These are phyloP conservation scores for Penicillium bialowiezense DNA, from an alignment of 495 filamentous ascomycete genomes.

Conservation along the genomic window DNA sequence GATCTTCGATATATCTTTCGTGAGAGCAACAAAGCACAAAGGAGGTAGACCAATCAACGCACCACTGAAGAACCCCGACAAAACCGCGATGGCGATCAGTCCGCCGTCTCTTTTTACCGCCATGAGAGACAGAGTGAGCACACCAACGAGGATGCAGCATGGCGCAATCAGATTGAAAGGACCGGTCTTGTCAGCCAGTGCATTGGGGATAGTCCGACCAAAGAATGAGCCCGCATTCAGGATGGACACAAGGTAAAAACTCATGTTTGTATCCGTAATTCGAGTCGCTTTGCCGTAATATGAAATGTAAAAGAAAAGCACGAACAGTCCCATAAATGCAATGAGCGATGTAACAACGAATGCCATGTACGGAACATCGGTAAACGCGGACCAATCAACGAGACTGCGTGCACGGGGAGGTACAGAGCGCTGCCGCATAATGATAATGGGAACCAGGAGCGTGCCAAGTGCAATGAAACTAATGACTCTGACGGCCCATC, in stretches of 20 bases:
- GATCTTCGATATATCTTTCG: constrained; percentile 13
- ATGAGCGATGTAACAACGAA: constrained; percentile 27
- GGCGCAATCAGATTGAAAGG: constrained; percentile 33
- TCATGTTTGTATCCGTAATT: constrained; percentile 8
- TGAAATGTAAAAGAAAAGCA: constrained; percentile 36
- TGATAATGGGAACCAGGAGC: constrained; percentile 32
- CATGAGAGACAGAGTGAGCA: constrained; percentile 32
- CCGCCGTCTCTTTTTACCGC: constrained; percentile 22
- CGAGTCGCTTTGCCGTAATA: constrained; percentile 9
- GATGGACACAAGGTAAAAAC: constrained; percentile 42
- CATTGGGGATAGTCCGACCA: constrained; percentile 36
- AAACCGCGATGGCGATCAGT: constrained; percentile 33
- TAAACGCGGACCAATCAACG: constrained; percentile 31
- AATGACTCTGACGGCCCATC: constrained; percentile 45
- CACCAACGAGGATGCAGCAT: constrained; percentile 21
- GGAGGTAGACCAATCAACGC: constrained; percentile 4
- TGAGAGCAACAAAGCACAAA: not conserved
- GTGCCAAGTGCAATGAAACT: constrained; percentile 48
- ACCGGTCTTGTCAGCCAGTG: constrained; percentile 36
- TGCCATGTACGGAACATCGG: constrained; percentile 25
- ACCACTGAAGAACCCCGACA: constrained; percentile 4
- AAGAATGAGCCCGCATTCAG: constrained; percentile 39
- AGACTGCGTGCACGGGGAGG: constrained; percentile 13
- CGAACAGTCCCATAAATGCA: constrained; percentile 26
- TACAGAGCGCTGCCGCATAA: constrained; percentile 38